phyloP scores from a whole-genome alignment of 306 rosid species.

The Prunus fruticosa region DNA sequence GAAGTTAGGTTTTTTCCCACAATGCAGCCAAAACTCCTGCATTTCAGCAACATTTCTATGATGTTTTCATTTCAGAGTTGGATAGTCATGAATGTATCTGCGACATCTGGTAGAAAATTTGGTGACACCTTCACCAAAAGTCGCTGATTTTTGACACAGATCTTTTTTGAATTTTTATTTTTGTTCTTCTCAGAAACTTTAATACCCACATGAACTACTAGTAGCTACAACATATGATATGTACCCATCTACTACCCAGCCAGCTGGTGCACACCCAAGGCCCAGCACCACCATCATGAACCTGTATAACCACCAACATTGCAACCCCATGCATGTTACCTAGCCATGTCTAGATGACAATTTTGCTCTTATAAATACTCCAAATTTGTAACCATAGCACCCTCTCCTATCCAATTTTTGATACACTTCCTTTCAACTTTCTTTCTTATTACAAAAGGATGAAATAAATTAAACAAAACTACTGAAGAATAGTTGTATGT shows the following conservation, averaged over 20 bases:
- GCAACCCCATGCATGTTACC: not conserved
- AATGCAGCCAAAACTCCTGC: too few relatives aligned
- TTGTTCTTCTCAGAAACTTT: too few relatives aligned
- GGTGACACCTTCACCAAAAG: too few relatives aligned
- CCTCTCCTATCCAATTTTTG: not conserved
- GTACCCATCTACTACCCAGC: not conserved
- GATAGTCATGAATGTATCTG: not conserved
- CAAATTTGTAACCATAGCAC: too few relatives aligned
- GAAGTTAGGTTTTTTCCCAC: too few relatives aligned
- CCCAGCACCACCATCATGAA: not conserved
- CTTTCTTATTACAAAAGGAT: not conserved
- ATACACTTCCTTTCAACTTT: not conserved
- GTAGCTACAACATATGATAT: not conserved
- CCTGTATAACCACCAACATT: not conserved
- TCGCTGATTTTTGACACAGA: too few relatives aligned
- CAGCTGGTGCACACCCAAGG: not conserved
- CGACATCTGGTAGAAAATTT: not conserved
- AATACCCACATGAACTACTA: not conserved
- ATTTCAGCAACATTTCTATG: too few relatives aligned
- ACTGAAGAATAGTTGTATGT: not conserved
- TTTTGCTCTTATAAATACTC: not conserved
- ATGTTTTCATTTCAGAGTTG: too few relatives aligned
- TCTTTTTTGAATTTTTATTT: accelerated
- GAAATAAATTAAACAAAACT: not conserved
- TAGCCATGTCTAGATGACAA: not conserved